A percentile compares a stretch with the other conserved stretches of the same genome.
Evolutionary conservation across 129 eudicot species (phyloP).

Genomic region (Centella asiatica): DNA sequence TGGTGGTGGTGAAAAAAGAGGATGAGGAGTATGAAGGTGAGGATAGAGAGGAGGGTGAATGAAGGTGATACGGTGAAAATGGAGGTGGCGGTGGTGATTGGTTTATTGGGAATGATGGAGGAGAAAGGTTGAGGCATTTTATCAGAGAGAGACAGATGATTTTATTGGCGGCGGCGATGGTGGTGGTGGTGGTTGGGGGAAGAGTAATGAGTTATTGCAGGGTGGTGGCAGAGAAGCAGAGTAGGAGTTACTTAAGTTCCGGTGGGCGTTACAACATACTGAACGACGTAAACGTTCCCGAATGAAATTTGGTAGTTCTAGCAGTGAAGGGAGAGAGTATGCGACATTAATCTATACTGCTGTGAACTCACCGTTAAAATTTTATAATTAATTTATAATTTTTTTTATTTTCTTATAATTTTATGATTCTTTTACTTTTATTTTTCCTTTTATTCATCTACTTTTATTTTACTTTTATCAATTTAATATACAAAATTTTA

Average conservation of each 20-base stretch:
- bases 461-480: too few species aligned
- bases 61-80: constrained; percentile 19
- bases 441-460: too few species aligned
- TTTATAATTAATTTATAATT: too few species aligned
- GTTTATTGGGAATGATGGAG: constrained; percentile 16
- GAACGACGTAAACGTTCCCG: background rate
- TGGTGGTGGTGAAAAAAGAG: constrained; percentile 27
- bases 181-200: background rate
- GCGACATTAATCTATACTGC: too few species aligned
- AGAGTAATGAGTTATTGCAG: background rate
- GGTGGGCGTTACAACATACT: background rate
- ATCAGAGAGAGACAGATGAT: background rate
- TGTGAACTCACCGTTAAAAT: too few species aligned
- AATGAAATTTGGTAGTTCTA: background rate
- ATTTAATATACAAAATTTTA: too few species aligned
- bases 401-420: too few species aligned
- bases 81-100: constrained; percentile 19
- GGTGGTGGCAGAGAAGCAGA: background rate
- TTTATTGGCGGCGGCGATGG: background rate
- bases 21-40: constrained; percentile 27
- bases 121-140: constrained; percentile 11
- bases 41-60: constrained; percentile 40
- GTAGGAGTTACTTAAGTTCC: background rate
- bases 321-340: background rate
- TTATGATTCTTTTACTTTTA: too few species aligned